Percentiles rank a stretch among this genome's conserved stretches.
These are phyloP conservation scores for Pouteria campechiana DNA, from an alignment of 179 eudicot genomes.

Conservation along the genomic window DNA sequence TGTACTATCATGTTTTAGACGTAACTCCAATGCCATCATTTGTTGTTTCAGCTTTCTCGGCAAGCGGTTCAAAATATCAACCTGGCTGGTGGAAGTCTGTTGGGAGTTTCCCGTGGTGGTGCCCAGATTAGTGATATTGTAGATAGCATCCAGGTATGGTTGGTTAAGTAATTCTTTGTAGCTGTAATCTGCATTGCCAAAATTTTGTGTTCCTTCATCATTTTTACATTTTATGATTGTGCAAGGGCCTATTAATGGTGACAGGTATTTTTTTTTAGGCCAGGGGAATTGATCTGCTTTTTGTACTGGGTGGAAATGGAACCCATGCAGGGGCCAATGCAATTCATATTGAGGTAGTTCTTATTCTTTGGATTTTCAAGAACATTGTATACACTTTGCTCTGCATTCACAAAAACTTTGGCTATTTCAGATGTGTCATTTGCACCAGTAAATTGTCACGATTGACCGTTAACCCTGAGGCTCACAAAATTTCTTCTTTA, in stretches of 20 bases:
- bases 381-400: too few species aligned
- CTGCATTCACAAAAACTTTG: neutral
- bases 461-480: too few species aligned
- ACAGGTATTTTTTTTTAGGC: constrained; percentile 31
- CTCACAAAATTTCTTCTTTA: neutral
- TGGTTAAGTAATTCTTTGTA: too few species aligned
- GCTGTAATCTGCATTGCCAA: too few species aligned
- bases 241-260: constrained; percentile 1
- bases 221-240: neutral
- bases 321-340: constrained; percentile 99
- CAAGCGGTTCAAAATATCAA: constrained; percentile 90
- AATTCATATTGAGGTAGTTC: constrained; percentile 71
- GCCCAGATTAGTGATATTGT: constrained; percentile 74
- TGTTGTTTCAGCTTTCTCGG: constrained; percentile 55
- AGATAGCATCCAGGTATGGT: constrained; percentile 95
- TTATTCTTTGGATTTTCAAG: neutral
- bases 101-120: constrained; percentile 97
- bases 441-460: too few species aligned
- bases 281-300: constrained; percentile 92
- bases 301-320: constrained; percentile 96
- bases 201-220: neutral
- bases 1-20: neutral
- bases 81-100: constrained; percentile 91
- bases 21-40: neutral
- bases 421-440: too few species aligned